Conservation (phyloP, 2,329 filamentous ascomycete species). For the Fusarium lateritium region DNA sequence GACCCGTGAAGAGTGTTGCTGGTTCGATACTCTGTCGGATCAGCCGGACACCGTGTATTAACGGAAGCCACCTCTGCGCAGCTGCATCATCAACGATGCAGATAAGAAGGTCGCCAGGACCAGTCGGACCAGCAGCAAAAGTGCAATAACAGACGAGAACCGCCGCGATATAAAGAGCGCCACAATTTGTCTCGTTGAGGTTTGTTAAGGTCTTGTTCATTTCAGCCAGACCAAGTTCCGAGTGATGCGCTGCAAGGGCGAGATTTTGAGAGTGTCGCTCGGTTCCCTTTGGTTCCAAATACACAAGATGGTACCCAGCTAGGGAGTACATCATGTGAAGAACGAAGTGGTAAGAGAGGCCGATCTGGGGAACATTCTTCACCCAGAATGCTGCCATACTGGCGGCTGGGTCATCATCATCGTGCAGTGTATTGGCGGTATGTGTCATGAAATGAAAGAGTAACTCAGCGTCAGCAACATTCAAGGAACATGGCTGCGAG, state of each 20-base stretch:
- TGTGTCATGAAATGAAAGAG: constrained; percentile 50
- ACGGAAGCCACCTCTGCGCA: constrained; percentile 46
- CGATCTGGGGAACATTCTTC: constrained; percentile 49
- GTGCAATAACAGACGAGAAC: constrained; percentile 51
- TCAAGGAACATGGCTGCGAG: constrained; percentile 43
- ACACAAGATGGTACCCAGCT: constrained; percentile 48
- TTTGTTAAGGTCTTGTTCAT: constrained; percentile 44
- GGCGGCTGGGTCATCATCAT: constrained; percentile 32
- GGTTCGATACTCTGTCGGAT: constrained; percentile 48
- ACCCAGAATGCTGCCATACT: constrained; percentile 49
- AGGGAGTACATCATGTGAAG: constrained; percentile 51
- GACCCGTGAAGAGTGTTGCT: constrained; percentile 48
- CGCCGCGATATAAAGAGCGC: constrained; percentile 50
- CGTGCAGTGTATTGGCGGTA: constrained; percentile 46
- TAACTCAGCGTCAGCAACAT: constrained; percentile 51
- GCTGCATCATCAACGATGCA: constrained; percentile 44
- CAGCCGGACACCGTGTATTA: constrained; percentile 48
- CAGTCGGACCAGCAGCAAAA: constrained; percentile 51
- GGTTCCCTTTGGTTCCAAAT: constrained; percentile 37
- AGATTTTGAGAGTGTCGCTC: constrained; percentile 39
- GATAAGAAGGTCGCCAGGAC: constrained; percentile 49
- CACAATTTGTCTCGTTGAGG: constrained; percentile 49
- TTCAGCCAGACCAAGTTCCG: constrained; percentile 47
- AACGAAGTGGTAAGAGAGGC: constrained; percentile 49
- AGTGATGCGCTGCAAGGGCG: constrained; percentile 46